Conservation (phyloP, 768 basidiomycete species). For the Suillus hirtellus region DNA sequence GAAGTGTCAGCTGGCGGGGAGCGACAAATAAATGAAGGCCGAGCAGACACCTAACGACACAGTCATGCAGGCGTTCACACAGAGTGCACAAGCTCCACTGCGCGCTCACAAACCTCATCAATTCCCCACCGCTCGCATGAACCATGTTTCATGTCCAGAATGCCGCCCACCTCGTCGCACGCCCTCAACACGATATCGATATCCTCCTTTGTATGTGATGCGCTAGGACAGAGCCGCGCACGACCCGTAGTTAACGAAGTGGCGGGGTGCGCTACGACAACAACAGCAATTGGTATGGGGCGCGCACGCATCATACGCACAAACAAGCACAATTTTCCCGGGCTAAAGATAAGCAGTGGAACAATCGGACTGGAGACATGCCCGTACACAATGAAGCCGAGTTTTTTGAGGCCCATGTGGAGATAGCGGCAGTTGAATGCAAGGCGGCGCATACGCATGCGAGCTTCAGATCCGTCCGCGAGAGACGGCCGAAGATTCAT, state of each 20-base stretch:
- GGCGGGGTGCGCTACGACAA: not conserved
- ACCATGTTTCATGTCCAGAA: not conserved
- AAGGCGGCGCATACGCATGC: not conserved
- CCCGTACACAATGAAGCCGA: not conserved
- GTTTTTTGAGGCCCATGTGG: not conserved
- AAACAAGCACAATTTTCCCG: not conserved
- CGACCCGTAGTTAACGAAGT: not conserved
- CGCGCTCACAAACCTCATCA: not conserved
- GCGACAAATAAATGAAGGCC: not conserved
- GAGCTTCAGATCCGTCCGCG: not conserved
- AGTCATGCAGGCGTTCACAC: not conserved
- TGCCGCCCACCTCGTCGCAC: not conserved
- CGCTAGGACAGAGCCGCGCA: not conserved
- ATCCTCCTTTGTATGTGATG: not conserved
- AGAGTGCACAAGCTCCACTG: not conserved
- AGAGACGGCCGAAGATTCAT: not conserved
- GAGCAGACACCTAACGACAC: not conserved
- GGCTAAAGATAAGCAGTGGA: not conserved
- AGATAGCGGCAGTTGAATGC: not conserved
- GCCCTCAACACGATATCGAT: not conserved
- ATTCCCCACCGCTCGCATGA: not conserved
- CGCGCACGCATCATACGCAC: conserved; percentile 1
- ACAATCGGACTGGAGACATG: not conserved
- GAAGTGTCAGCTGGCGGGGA: not conserved
- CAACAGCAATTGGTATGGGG: not conserved